These are phyloP conservation scores for Hypericum androsaemum DNA, from an alignment of 345 rosid species.

Conservation along the genomic window DNA sequence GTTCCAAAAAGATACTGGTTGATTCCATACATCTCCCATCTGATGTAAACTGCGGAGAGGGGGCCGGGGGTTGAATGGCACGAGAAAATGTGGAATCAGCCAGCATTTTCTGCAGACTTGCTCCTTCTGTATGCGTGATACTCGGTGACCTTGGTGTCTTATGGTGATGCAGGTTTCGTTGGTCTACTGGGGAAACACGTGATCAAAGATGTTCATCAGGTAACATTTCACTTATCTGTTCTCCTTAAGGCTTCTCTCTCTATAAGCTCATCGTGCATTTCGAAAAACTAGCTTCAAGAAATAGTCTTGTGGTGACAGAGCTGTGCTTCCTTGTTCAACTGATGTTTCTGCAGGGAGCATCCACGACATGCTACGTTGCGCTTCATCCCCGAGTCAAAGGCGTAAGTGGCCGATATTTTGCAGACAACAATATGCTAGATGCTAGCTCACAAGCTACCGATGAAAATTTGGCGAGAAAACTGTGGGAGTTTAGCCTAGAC, in stretches of 20 bases:
- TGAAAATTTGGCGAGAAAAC: neutral
- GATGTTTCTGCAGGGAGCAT: constrained; percentile 43
- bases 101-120: no score
- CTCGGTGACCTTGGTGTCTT: neutral
- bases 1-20: no score
- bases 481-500: constrained; percentile 1
- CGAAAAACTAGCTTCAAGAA: no score
- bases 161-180: neutral
- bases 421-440: neutral
- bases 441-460: neutral
- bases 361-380: constrained; percentile 68
- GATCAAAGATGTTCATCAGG: constrained; percentile 4
- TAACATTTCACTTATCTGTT: neutral
- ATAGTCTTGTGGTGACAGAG: no score
- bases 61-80: no score
- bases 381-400: constrained; percentile 54
- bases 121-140: no score
- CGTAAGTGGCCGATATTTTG: constrained; percentile 3
- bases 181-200: neutral
- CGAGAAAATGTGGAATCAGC: no score
- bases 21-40: no score
- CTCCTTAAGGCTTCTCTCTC: neutral
- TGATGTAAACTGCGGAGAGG: no score
- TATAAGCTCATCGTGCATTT: no score
- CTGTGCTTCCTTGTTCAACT: neutral